A percentile compares a stretch with the other conserved stretches of the same genome.
Evolutionary conservation across 768 basidiomycete species (phyloP).

Genomic region (Tulasnella sp.): DNA sequence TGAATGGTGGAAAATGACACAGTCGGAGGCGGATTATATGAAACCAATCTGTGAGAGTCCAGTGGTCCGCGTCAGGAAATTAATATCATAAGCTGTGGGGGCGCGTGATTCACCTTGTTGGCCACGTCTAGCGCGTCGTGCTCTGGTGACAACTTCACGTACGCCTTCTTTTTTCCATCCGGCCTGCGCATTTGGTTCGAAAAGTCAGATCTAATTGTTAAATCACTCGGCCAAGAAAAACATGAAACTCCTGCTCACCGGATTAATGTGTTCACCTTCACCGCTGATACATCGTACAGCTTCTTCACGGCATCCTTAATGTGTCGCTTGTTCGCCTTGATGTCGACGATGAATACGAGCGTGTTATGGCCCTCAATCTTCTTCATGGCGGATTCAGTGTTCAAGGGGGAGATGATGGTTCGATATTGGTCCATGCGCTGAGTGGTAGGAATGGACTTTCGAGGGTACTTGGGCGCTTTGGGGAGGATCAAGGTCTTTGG

Average conservation of each 20-base stretch:
- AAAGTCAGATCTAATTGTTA: neutral
- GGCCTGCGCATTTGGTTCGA: slow-evolving; percentile 46
- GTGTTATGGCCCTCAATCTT: slow-evolving; percentile 99
- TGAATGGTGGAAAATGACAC: neutral
- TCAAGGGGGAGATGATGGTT: slow-evolving; percentile 82
- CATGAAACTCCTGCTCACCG: slow-evolving; percentile 43
- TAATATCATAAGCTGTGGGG: no score
- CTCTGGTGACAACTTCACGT: slow-evolving; percentile 89
- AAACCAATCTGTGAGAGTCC: slow-evolving; percentile 63
- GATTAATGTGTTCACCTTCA: slow-evolving; percentile 96
- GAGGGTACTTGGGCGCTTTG: slow-evolving; percentile 86
- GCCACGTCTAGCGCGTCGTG: slow-evolving; percentile 94
- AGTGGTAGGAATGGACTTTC: slow-evolving; percentile 84
- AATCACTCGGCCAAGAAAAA: no score
- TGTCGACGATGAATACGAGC: slow-evolving; percentile 92
- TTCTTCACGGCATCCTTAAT: slow-evolving; percentile 99
- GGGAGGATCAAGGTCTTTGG: slow-evolving; percentile 84
- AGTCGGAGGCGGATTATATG: slow-evolving; percentile 48
- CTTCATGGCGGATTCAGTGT: slow-evolving; percentile 98
- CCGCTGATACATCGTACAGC: slow-evolving; percentile 92
- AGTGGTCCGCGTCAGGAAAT: slow-evolving; percentile 9
- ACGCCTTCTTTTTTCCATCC: slow-evolving; percentile 99
- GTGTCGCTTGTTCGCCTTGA: slow-evolving; percentile 94
- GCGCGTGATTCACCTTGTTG: slow-evolving; percentile 69
- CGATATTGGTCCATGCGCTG: slow-evolving; percentile 96